Base-by-base conservation (phyloP, 1,284 basidiomycete genomes). In the Inonotus hispidus region DNA sequence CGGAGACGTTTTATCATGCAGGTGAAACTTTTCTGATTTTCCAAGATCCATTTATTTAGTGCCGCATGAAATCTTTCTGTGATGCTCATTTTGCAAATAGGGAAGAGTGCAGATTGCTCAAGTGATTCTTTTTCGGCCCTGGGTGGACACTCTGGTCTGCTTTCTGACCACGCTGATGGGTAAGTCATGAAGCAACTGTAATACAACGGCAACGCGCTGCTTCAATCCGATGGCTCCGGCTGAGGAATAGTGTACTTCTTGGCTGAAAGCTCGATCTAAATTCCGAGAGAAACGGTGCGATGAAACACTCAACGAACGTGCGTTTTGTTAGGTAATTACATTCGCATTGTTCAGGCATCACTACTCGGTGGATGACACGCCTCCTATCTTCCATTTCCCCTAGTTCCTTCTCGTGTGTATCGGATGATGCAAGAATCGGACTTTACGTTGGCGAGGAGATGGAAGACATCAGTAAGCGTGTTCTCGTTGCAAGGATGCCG, bases 51-150 rank as follows among this genome's bases (percentile, higher is more conserved):
- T n/a, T n/a, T n/a, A n/a, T n/a, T n/a, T n/a, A n/a, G n/a, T n/a
- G n/a, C n/a, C n/a, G n/a, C n/a, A 32, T 35, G 50, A 37, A 52
- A 52, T 52, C 50, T 52, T 52, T 19, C 50, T 52, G 50, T n/a
- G 4, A 19, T 23, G 16, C 32, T 27, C n/a, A 16, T 29, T 35
- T 27, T 27, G 11, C 8, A 52, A n/a, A 29, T 14, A 27, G 32
- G n/a, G 25, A 5, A 16, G 27, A 52, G 50, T 14, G 25, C 10
- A 35, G 16, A 37, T n/a, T 13, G 50, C 14, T 13, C 21, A 35
- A 35, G 1, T 4, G 19, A 27, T 13, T 25, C 47, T 25, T 52
- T 5, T 27, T 35, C 50, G 50, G 50, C 14, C 27, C 50, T 27
- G 50, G 11, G 1, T 27, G 14, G 41, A 43, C 13, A 43, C n/a